Evolutionary conservation across 1,284 basidiomycete genomes (phyloP), one percentile per base, ranked within the genome.

Genomic region (Laetiporus sulphureus): DNA sequence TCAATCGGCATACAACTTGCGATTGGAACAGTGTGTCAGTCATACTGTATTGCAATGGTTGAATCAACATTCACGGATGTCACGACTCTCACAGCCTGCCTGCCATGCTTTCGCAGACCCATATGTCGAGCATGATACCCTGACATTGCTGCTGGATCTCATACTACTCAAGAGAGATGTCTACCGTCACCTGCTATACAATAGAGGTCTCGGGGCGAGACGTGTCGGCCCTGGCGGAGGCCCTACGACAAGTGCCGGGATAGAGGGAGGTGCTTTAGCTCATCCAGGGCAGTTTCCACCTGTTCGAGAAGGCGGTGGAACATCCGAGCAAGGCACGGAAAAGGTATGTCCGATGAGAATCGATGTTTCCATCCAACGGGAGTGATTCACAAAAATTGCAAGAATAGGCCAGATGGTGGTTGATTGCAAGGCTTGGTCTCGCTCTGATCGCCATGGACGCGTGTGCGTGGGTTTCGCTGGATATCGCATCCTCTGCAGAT

Each of bases 101-200:
- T 93, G 91, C 58, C 70, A 73, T 40, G 65, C 67, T 10, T 91
- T 94, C 56, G 83, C 83, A 1, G 92, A 96, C 61, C 89, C 88
- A 44, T 90, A 94, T 51, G 88, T 95, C 46, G 91, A 95, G 58
- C 85, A 93, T 50, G 90, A 92, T 50, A 66, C 73, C 0, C 66
- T 93, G 38, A 81, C 83, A 1, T 67, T 95, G 16, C 64, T 91
- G 1, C 71, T 95, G 33, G 92, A 95, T 61, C 69, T 95, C 7
- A 86, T 95, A 40, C 71, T 95, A 20, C 73, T 95, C 32, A 95
- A 94, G 60, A 73, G 87, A 16, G 81, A 81, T 18, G 91, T 94
- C 1, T 95, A 88, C 58, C 72, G 89, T 11, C 92, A 96, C 65
- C 64, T 96, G 19, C 66, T 96, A n/a, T 95, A 89, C 60, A 96